phyloP scores from a whole-genome alignment of 345 rosid species.

The Noccaea bulbosa region DNA sequence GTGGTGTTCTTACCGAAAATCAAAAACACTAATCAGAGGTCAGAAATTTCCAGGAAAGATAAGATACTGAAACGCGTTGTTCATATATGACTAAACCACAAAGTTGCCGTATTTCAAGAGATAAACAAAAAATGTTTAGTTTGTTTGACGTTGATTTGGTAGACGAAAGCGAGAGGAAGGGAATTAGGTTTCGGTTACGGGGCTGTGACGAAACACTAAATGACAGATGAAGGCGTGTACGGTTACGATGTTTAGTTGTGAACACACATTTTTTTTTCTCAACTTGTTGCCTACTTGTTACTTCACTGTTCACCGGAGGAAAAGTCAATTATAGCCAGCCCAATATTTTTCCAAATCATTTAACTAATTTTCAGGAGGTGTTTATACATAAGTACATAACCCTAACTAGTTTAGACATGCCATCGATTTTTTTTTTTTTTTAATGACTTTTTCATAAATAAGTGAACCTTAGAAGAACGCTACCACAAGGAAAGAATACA shows the following conservation, averaged over 20 bases:
- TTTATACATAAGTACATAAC: too few relatives aligned
- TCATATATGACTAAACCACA: conserved; percentile 25
- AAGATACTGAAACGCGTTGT: conserved; percentile 20
- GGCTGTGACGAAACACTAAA: conserved; percentile 32
- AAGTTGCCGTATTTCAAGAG: conserved; percentile 11
- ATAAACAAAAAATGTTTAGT: conserved; percentile 6
- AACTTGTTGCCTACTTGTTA: conserved; percentile 22
- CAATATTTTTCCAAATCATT: not conserved
- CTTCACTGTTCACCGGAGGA: not conserved
- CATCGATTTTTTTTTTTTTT: too few relatives aligned
- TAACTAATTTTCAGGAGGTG: too few relatives aligned
- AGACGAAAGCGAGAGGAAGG: conserved; percentile 2
- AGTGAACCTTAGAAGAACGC: too few relatives aligned
- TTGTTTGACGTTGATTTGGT: conserved; percentile 39
- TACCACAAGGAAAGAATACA: too few relatives aligned
- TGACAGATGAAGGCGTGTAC: conserved; percentile 30
- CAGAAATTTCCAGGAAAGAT: conserved; percentile 38
- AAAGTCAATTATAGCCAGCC: conserved; percentile 35
- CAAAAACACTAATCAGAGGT: not conserved
- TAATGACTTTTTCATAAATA: too few relatives aligned
- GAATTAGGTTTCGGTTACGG: conserved; percentile 26
- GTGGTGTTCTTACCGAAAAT: conserved; percentile 32
- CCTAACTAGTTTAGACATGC: too few relatives aligned
- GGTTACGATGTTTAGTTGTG: conserved; percentile 5
- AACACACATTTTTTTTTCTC: not conserved